A percentile compares a stretch with the other conserved stretches of the same genome.
Evolutionary conservation across 2,329 filamentous ascomycete genomes (phyloP).

Genomic region (Talaromyces verruculosus): DNA sequence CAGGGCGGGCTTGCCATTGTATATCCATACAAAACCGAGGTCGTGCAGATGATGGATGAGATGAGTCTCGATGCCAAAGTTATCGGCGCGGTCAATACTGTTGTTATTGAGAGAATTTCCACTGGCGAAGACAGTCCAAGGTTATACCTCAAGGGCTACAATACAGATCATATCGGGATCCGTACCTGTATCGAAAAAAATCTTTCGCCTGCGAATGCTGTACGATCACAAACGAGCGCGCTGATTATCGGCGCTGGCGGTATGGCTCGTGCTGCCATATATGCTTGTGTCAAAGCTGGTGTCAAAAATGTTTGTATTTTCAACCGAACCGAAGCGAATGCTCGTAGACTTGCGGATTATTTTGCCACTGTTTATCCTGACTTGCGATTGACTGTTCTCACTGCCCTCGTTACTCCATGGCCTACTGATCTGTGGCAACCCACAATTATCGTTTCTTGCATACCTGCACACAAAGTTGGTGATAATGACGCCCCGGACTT

Average conservation of each 20-base stretch:
- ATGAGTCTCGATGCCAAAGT: conserved; percentile 71
- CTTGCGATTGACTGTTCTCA: conserved; percentile 30
- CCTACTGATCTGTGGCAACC: conserved; percentile 37
- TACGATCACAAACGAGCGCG: conserved; percentile 56
- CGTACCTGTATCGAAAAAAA: conserved; percentile 70
- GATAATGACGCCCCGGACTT: conserved; percentile 39
- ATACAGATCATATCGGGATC: conserved; percentile 80
- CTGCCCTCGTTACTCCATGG: conserved; percentile 35
- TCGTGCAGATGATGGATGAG: conserved; percentile 63
- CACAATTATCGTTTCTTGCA: conserved; percentile 41
- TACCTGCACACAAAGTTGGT: conserved; percentile 40
- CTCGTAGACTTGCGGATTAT: conserved; percentile 37
- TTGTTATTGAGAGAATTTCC: conserved; percentile 65
- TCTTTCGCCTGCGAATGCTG: conserved; percentile 69
- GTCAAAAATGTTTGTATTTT: conserved; percentile 42
- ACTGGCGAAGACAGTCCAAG: conserved; percentile 65
- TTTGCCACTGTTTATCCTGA: conserved; percentile 29
- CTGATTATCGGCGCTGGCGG: conserved; percentile 63
- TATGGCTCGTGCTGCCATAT: conserved; percentile 44
- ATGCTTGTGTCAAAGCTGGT: conserved; percentile 41
- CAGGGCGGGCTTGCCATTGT: conserved; percentile 73
- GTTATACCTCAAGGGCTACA: conserved; percentile 71
- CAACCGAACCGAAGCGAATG: conserved; percentile 39
- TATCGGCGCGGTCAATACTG: conserved; percentile 74
- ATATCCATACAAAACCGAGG: conserved; percentile 72